Percentiles rank a stretch among this genome's conserved stretches.
Conservation (phyloP, 2,329 filamentous ascomycete species). For the Aspergillus sp. region DNA sequence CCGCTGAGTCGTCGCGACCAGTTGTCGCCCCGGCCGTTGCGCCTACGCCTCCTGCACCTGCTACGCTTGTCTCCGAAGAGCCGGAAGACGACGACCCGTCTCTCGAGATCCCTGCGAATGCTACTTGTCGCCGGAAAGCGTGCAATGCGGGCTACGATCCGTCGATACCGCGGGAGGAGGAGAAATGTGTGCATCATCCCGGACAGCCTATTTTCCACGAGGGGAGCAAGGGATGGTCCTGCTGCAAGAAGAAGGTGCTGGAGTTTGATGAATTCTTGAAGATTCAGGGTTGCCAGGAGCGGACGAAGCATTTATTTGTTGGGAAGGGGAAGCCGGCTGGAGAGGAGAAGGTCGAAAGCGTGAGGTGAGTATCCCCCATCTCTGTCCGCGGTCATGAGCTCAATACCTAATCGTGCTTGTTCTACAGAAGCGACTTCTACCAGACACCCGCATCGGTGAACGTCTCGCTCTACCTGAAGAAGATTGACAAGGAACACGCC, state of each 20-base stretch:
- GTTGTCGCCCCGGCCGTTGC: constrained; percentile 25
- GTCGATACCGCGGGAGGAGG: constrained; percentile 55
- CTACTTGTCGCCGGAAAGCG: constrained; percentile 68
- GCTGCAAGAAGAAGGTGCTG: constrained; percentile 88
- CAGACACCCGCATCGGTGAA: constrained; percentile 81
- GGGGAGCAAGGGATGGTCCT: constrained; percentile 94
- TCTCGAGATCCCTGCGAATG: constrained; percentile 64
- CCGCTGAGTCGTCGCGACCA: constrained; percentile 4
- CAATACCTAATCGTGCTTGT: not conserved
- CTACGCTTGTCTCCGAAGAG: constrained; percentile 48
- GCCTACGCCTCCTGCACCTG: constrained; percentile 21
- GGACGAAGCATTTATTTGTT: constrained; percentile 75
- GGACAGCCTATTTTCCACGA: constrained; percentile 93
- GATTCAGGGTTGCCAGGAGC: constrained; percentile 83
- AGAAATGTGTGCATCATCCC: constrained; percentile 82
- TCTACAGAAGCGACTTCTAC: constrained; percentile 75
- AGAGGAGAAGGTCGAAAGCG: constrained; percentile 71
- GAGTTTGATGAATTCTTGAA: constrained; percentile 99
- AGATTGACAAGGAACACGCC: constrained; percentile 78
- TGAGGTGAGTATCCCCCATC: constrained; percentile 52
- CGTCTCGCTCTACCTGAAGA: constrained; percentile 91
- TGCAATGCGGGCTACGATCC: constrained; percentile 62
- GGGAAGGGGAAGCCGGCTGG: constrained; percentile 59
- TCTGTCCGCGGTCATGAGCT: not conserved
- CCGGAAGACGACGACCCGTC: constrained; percentile 81